Evolutionary conservation across 768 basidiomycete species (phyloP).

Genomic region (Panus rudis): DNA sequence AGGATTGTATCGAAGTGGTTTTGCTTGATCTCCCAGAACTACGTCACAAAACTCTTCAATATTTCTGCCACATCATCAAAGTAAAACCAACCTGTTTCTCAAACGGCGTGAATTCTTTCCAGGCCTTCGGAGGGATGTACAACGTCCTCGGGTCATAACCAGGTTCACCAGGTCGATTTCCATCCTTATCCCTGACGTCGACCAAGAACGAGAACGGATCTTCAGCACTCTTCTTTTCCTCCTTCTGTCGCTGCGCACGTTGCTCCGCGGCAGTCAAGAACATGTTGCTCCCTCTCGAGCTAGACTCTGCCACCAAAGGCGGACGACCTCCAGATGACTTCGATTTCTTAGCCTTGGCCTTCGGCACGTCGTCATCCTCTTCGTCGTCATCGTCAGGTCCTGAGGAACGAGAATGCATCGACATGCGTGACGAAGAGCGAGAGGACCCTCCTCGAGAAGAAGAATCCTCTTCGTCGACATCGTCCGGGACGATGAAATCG

Average conservation of each 20-base stretch:
- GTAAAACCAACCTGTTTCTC: constrained; percentile 62
- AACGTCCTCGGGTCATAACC: constrained; percentile 90
- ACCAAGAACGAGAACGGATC: constrained; percentile 69
- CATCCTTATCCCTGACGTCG: constrained; percentile 77
- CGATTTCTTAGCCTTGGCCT: constrained; percentile 29
- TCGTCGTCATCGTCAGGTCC: constrained; percentile 36
- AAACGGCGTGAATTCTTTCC: constrained; percentile 87
- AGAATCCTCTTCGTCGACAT: constrained; percentile 53
- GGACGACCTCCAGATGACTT: constrained; percentile 26
- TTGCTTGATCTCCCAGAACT: constrained; percentile 80
- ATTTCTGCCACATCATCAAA: neutral
- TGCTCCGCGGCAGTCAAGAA: constrained; percentile 85
- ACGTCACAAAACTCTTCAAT: too few relatives aligned
- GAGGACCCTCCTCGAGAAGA: constrained; percentile 32
- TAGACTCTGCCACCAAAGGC: constrained; percentile 24
- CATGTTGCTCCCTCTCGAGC: constrained; percentile 25
- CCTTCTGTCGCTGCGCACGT: constrained; percentile 68
- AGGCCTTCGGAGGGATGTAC: constrained; percentile 66
- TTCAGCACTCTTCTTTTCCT: constrained; percentile 75
- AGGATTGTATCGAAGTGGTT: constrained; percentile 95
- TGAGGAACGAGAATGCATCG: constrained; percentile 19
- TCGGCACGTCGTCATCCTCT: constrained; percentile 22
- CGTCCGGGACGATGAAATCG: constrained; percentile 66
- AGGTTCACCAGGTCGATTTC: constrained; percentile 66
- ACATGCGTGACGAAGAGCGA: constrained; percentile 27